phyloP scores from a whole-genome alignment of 148 eudicot genomes.

The Rhododendron mucronatum region DNA sequence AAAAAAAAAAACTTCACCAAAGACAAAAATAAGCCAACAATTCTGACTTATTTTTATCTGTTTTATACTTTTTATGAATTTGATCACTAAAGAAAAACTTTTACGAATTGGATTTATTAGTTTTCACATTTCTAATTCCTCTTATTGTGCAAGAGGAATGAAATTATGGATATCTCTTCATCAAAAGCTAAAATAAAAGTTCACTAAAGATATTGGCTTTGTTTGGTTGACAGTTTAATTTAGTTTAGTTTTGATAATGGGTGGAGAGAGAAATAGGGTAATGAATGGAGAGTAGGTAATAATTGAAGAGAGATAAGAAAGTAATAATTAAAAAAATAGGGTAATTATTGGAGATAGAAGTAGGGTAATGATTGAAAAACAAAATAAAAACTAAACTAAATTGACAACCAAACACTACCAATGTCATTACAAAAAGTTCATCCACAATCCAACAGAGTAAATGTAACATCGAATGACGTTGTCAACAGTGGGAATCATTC shows the following conservation, averaged over 20 bases:
- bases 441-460: neutral
- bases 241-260: too few relatives aligned
- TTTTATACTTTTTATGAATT: neutral
- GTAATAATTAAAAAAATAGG: too few relatives aligned
- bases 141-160: neutral
- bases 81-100: neutral
- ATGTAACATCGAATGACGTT: neutral
- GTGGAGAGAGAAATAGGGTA: too few relatives aligned
- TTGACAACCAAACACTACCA: too few relatives aligned
- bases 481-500: neutral
- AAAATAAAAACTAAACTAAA: too few relatives aligned
- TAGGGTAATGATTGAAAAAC: too few relatives aligned
- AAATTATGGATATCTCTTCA: neutral
- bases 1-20: neutral
- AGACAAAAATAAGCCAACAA: neutral
- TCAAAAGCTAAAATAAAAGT: neutral
- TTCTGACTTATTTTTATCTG: neutral
- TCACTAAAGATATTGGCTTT: neutral
- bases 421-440: neutral
- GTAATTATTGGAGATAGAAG: too few relatives aligned
- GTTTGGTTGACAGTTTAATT: too few relatives aligned
- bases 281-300: too few relatives aligned
- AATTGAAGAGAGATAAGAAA: too few relatives aligned
- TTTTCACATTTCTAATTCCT: neutral
- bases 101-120: neutral